Percentiles rank a stretch among this genome's conserved stretches.
These are phyloP conservation scores for Pascua sp. DNA, from an alignment of 1,284 basidiomycete genomes.

Conservation along the genomic window DNA sequence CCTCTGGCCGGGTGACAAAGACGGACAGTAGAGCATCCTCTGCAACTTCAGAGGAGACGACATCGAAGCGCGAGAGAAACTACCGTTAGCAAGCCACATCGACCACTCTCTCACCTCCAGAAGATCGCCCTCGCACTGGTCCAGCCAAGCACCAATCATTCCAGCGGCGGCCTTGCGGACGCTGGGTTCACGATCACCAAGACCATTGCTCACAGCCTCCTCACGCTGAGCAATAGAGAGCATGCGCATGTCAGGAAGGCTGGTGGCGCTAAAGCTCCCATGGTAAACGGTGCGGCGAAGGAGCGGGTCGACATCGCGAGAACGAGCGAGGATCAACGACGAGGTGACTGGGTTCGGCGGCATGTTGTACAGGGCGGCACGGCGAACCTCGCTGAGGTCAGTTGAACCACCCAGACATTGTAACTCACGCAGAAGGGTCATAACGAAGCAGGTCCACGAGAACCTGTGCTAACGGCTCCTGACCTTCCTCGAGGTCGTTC, in stretches of 20 bases:
- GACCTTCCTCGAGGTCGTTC: slow-evolving; percentile 62
- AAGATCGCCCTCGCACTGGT: slow-evolving; percentile 56
- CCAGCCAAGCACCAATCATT: slow-evolving; percentile 74
- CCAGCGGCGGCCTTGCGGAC: slow-evolving; percentile 76
- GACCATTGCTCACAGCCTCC: slow-evolving; percentile 70
- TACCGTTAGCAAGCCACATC: slow-evolving; percentile 38
- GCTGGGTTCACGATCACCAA: slow-evolving; percentile 80
- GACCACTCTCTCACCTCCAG: slow-evolving; percentile 36
- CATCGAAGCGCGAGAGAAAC: slow-evolving; percentile 64
- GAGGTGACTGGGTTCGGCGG: slow-evolving; percentile 63
- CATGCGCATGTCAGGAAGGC: slow-evolving; percentile 64
- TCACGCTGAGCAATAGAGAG: slow-evolving; percentile 75
- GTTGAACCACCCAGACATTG: not conserved
- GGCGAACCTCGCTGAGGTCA: slow-evolving; percentile 73
- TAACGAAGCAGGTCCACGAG: slow-evolving; percentile 69
- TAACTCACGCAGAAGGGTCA: slow-evolving; percentile 72
- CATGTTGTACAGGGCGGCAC: slow-evolving; percentile 77
- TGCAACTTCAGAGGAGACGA: slow-evolving; percentile 58
- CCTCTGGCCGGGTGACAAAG: slow-evolving; percentile 60
- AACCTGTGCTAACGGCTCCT: slow-evolving; percentile 63
- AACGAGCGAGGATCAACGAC: slow-evolving; percentile 68
- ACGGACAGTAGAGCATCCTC: slow-evolving; percentile 65
- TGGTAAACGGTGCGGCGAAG: slow-evolving; percentile 80
- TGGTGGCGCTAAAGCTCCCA: slow-evolving; percentile 54
- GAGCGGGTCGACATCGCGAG: slow-evolving; percentile 78